phyloP scores from a whole-genome alignment of 169 alveolate species.

The Plasmodium coatneyi region DNA sequence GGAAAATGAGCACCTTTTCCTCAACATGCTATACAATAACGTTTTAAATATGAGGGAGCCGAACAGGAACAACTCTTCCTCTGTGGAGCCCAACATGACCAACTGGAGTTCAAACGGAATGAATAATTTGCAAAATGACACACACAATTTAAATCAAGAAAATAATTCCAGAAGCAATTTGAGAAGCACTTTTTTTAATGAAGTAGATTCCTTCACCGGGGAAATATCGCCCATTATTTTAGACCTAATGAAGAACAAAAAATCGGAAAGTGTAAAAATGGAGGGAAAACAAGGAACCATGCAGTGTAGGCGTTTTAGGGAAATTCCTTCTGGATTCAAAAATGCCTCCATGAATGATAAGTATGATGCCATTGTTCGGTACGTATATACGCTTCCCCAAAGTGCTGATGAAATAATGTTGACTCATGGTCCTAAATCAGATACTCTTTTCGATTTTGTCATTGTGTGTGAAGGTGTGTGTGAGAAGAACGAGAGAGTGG shows the following conservation, averaged over 20 bases:
- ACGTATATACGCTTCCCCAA: constrained; percentile 44
- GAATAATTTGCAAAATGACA: not conserved
- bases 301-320: not conserved
- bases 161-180: not conserved
- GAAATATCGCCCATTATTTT: not conserved
- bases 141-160: not conserved
- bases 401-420: constrained; percentile 65
- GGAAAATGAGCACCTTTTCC: constrained; percentile 7
- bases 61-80: constrained; percentile 1
- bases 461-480: constrained; percentile 49
- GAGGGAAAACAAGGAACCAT: not conserved
- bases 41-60: constrained; percentile 3
- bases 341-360: not conserved
- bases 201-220: not conserved
- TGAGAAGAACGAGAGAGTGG: not conserved
- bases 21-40: constrained; percentile 36
- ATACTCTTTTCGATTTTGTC: constrained; percentile 38
- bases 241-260: not conserved
- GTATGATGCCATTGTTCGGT: constrained; percentile 30
- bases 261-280: not conserved
- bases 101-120: not conserved
- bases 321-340: constrained; percentile 15
- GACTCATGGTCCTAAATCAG: not conserved
- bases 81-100: not conserved
- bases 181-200: not conserved